Conservation (phyloP, 139 green algal species). For the Picochlorum sp. region DNA sequence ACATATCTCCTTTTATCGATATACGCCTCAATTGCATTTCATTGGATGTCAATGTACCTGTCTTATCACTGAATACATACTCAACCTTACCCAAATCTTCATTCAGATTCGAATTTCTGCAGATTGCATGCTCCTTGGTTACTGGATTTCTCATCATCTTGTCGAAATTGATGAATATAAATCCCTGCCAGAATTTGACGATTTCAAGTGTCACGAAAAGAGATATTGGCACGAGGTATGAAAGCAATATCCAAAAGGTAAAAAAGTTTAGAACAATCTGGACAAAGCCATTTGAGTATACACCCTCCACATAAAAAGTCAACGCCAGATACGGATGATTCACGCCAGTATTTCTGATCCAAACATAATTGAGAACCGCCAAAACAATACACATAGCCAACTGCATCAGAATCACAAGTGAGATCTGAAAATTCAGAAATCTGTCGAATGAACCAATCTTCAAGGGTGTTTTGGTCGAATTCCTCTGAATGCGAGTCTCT, state of each 20-base stretch:
- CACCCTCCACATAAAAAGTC: conserved; percentile 27
- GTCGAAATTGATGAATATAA: conserved; percentile 76
- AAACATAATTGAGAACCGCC: conserved; percentile 35
- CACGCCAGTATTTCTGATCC: conserved; percentile 30
- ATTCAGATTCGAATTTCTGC: conserved; percentile 91
- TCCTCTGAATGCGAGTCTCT: conserved; percentile 85
- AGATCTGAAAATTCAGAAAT: conserved; percentile 61
- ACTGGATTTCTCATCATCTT: conserved; percentile 64
- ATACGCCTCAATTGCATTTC: conserved; percentile 70
- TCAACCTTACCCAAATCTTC: conserved; percentile 92
- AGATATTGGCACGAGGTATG: conserved; percentile 95
- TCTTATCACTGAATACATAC: conserved; percentile 96
- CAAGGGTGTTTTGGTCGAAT: conserved; percentile 55
- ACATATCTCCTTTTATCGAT: conserved; percentile 38
- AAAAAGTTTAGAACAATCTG: conserved; percentile 59
- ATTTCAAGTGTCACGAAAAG: conserved; percentile 97
- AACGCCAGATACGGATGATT: conserved; percentile 36
- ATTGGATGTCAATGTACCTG: conserved; percentile 83
- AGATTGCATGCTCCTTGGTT: conserved; percentile 56
- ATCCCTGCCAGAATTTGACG: conserved; percentile 75
- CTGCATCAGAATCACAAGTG: conserved; percentile 47
- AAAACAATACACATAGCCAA: conserved; percentile 40
- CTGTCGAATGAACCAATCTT: conserved; percentile 58
- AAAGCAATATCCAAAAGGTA: conserved; percentile 78
- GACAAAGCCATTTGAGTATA: conserved; percentile 15